Evolutionary conservation across 768 basidiomycete species (phyloP).

Genomic region (Podaxis rugospora): DNA sequence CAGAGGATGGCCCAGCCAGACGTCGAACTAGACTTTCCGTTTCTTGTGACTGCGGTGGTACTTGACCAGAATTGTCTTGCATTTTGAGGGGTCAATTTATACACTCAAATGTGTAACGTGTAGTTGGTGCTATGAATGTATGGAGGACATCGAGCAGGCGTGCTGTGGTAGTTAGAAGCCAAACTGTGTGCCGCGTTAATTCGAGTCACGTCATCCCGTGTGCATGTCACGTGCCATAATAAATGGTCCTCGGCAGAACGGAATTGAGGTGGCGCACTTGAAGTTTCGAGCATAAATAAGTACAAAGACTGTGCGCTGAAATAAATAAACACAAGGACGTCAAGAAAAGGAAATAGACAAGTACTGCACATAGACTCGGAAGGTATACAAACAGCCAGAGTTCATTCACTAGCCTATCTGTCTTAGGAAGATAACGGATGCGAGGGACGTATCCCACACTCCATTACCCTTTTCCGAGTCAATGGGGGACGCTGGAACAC

Average conservation of each 20-base stretch:
- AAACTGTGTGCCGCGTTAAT: background rate
- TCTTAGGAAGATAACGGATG: constrained; percentile 22
- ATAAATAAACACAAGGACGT: background rate
- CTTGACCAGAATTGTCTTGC: background rate
- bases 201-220: background rate
- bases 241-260: background rate
- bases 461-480: constrained; percentile 12
- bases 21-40: constrained; percentile 69
- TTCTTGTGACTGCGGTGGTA: constrained; percentile 46
- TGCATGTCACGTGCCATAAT: background rate
- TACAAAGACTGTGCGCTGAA: background rate
- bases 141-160: background rate
- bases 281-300: background rate
- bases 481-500: constrained; percentile 5
- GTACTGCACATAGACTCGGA: background rate
- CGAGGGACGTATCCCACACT: constrained; percentile 28
- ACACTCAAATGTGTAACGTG: background rate
- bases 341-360: background rate
- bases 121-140: background rate
- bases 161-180: background rate
- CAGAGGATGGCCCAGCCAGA: constrained; percentile 84
- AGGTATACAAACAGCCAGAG: background rate
- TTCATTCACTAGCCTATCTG: background rate
- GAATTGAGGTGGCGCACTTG: too few relatives aligned
- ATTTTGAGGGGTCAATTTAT: background rate